Percentiles rank a stretch among this genome's conserved stretches.
Evolutionary conservation across 495 filamentous ascomycete species (phyloP).

Genomic region (Hypoxylon trugodes): DNA sequence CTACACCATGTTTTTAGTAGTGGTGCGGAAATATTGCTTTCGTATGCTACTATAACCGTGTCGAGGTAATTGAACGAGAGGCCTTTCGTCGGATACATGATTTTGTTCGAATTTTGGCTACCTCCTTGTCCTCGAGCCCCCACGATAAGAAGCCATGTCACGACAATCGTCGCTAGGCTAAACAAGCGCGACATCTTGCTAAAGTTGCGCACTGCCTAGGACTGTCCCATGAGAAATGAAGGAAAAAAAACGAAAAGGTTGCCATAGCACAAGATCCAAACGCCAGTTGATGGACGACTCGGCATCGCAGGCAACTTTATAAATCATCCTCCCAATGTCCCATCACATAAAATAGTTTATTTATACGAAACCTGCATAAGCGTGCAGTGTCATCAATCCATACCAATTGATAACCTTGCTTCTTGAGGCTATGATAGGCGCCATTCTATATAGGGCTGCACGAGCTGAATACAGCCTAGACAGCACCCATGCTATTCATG

Average conservation of each 20-base stretch:
- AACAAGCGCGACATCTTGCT: conserved; percentile 1
- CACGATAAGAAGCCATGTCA: background rate
- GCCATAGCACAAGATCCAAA: background rate
- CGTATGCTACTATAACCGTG: conserved; percentile 4
- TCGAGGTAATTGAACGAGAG: background rate
- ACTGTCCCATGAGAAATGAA: background rate
- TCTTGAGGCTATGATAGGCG: background rate
- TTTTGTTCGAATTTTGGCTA: no score
- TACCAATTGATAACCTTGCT: background rate
- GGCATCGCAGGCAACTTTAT: background rate
- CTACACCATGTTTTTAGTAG: conserved; percentile 1
- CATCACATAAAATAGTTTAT: background rate
- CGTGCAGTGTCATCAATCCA: background rate
- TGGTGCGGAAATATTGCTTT: conserved; percentile 6
- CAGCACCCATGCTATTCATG: background rate
- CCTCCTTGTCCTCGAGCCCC: background rate
- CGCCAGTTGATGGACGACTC: background rate
- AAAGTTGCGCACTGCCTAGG: background rate
- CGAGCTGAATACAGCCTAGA: background rate
- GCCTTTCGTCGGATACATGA: background rate
- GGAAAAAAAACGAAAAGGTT: background rate
- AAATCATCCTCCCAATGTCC: no score
- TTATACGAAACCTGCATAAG: background rate
- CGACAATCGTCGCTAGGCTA: background rate
- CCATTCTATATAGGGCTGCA: background rate